Conservation (phyloP, 495 filamentous ascomycete genomes). For the Aspergillus asperescens region DNA sequence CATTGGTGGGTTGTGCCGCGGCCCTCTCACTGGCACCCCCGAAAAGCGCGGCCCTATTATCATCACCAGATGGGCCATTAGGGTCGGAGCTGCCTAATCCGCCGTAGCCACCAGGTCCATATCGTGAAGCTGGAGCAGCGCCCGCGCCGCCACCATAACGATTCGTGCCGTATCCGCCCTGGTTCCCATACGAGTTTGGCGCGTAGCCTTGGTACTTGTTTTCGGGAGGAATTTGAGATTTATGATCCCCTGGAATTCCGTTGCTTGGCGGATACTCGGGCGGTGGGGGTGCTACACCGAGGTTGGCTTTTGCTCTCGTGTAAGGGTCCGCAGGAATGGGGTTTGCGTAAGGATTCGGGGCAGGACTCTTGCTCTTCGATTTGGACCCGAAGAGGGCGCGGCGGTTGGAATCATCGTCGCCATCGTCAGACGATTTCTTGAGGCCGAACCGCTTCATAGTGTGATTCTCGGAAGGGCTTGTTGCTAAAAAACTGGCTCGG, state of each 20-base stretch:
- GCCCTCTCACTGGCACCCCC: conserved; percentile 55
- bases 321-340: conserved; percentile 56
- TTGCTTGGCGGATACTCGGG: background rate
- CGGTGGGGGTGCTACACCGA: conserved; percentile 38
- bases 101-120: conserved; percentile 68
- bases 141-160: conserved; percentile 49
- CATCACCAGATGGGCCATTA: conserved; percentile 48
- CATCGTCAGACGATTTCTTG: conserved; percentile 63
- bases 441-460: conserved; percentile 53
- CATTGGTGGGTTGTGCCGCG: conserved; percentile 36
- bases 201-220: conserved; percentile 50
- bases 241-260: conserved; percentile 32
- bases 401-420: conserved; percentile 53
- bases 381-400: conserved; percentile 54
- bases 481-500: conserved; percentile 9
- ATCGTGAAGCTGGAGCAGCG: conserved; percentile 32
- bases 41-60: conserved; percentile 59
- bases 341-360: conserved; percentile 64
- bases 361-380: conserved; percentile 56
- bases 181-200: conserved; percentile 56
- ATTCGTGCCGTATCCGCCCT: conserved; percentile 60
- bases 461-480: conserved; percentile 12
- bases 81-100: conserved; percentile 56
- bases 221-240: conserved; percentile 38
- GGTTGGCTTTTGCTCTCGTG: conserved; percentile 52